phyloP scores from a whole-genome alignment of 306 rosid species.

The Parietaria judaica region DNA sequence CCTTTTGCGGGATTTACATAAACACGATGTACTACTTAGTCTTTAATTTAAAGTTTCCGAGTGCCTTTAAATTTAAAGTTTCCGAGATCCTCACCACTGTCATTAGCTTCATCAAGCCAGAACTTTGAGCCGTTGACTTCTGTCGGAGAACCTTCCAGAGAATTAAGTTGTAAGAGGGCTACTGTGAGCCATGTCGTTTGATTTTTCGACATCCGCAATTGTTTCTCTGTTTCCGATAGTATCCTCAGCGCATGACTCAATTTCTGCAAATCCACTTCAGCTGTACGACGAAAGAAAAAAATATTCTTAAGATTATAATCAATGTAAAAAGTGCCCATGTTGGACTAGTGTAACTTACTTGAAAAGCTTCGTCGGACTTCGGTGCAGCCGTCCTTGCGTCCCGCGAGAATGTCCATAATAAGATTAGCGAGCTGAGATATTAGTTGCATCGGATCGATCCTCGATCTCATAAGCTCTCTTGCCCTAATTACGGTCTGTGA shows the following conservation, averaged over 20 bases:
- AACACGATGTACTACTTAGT: not conserved
- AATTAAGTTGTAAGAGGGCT: conserved; percentile 74
- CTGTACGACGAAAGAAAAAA: conserved; percentile 25
- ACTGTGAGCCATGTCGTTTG: conserved; percentile 84
- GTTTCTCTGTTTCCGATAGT: conserved; percentile 78
- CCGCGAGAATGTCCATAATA: conserved; percentile 85
- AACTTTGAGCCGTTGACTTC: conserved; percentile 38
- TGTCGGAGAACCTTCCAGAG: conserved; percentile 37
- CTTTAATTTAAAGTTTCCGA: not conserved
- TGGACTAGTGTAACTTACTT: conserved; percentile 2
- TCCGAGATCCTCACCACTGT: conserved; percentile 23
- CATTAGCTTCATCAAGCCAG: conserved; percentile 28
- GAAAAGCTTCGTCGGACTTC: conserved; percentile 43
- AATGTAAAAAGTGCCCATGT: no score
- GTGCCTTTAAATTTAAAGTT: not conserved
- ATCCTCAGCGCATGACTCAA: conserved; percentile 59
- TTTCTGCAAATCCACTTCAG: conserved; percentile 63
- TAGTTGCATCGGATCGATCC: conserved; percentile 77
- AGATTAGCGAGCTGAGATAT: conserved; percentile 75
- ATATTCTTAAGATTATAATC: not conserved
- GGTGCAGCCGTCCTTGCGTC: conserved; percentile 40
- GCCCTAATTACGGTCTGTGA: conserved; percentile 68
- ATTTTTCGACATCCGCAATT: conserved; percentile 65
- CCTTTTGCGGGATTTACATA: not conserved
- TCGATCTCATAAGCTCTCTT: conserved; percentile 73